A percentile compares a stretch with the other conserved stretches of the same genome.
phyloP scores from a whole-genome alignment of 176 grass and related monocot genomes.

The Musa itinerans region DNA sequence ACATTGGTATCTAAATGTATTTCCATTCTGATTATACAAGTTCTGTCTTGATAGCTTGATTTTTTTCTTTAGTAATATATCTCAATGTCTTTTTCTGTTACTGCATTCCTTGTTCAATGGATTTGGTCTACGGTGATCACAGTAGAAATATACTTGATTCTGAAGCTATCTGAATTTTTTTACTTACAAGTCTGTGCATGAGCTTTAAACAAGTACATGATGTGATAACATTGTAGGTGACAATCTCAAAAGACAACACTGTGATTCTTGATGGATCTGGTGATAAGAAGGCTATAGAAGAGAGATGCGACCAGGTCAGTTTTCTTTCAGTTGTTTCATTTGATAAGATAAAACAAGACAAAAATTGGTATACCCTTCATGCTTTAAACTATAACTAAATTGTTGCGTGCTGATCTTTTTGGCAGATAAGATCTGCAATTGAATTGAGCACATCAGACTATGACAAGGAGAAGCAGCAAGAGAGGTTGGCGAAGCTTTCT shows the following conservation, averaged over 20 bases:
- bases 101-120: too few species aligned
- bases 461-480: constrained; percentile 85
- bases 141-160: background rate
- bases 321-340: background rate
- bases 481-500: constrained; percentile 83
- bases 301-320: constrained; percentile 76
- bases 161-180: background rate
- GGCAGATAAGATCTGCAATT: constrained; percentile 73
- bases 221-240: constrained; percentile 42
- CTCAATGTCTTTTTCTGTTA: too few species aligned
- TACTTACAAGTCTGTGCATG: background rate
- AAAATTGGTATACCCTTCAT: too few species aligned
- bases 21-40: too few species aligned
- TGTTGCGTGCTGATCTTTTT: background rate
- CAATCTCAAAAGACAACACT: constrained; percentile 93
- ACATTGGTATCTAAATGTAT: too few species aligned
- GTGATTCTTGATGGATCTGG: constrained; percentile 93
- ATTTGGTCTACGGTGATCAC: too few species aligned
- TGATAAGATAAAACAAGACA: too few species aligned
- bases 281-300: constrained; percentile 78
- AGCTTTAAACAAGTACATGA: background rate
- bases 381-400: background rate
- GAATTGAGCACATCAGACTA: constrained; percentile 89
- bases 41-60: too few species aligned
- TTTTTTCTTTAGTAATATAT: too few species aligned